These are phyloP conservation scores for Russula virescens DNA, from an alignment of 768 basidiomycete genomes.

Conservation along the genomic window DNA sequence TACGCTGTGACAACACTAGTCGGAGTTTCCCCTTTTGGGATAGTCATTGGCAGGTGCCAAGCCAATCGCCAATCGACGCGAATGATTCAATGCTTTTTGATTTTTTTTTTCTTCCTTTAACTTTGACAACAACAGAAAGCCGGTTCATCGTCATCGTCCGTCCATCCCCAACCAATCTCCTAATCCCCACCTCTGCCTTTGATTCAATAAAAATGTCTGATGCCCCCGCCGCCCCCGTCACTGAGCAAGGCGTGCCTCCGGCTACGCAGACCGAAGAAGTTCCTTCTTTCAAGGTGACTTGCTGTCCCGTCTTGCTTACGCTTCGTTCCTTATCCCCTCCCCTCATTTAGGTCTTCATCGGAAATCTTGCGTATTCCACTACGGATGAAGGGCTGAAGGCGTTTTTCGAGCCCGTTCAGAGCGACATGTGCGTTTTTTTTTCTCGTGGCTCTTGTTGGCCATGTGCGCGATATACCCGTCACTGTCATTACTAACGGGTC, in stretches of 20 bases:
- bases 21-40: neutral
- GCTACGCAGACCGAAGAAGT: constrained; percentile 73
- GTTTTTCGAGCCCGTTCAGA: constrained; percentile 84
- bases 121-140: constrained; percentile 68
- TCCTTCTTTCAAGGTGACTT: constrained; percentile 70
- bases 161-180: constrained; percentile 39
- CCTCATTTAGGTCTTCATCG: constrained; percentile 73
- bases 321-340: constrained; percentile 11
- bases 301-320: constrained; percentile 27
- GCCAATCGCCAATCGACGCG: too few species aligned
- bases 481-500: constrained; percentile 16
- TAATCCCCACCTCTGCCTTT: constrained; percentile 49
- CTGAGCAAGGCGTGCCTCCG: constrained; percentile 80
- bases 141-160: constrained; percentile 55
- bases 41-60: too few species aligned
- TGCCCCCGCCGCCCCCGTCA: constrained; percentile 80
- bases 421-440: constrained; percentile 68
- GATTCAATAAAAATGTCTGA: constrained; percentile 70
- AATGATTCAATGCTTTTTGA: constrained; percentile 27
- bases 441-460: constrained; percentile 1
- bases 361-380: constrained; percentile 91
- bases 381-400: constrained; percentile 93
- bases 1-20: neutral
- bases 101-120: constrained; percentile 48
- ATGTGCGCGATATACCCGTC: constrained; percentile 13